Base-by-base conservation (phyloP, 2,329 filamentous ascomycete genomes). In the Diaporthe ampelina region DNA sequence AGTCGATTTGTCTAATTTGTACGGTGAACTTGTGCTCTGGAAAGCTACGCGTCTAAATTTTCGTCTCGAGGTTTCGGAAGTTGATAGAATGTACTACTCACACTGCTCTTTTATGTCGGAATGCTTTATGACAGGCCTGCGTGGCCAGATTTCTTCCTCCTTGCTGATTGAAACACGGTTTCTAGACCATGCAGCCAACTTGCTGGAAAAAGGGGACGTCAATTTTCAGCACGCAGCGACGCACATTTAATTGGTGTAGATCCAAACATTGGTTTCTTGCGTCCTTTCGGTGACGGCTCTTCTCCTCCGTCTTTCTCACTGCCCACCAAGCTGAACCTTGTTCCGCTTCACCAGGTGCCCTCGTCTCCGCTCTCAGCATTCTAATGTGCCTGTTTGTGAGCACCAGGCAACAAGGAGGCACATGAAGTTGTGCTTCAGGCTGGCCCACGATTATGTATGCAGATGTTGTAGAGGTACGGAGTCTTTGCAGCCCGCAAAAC, bases 1-100 rank as follows among this genome's bases (percentile, higher is more conserved):
- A 10, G 19, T 43, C 37, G 54, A 40, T 45, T n/a, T 11, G 19
- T 63, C 40, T 37, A 35, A 26, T 58, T 37, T 56, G 58, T 43
- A 24, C 19, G 50, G 40, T 19, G 26, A 50, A 9, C 37, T 8
- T 57, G 48, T 48, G n/a, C 24, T 45, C 40, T 21, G 48, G 59
- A 63, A 50, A 24, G 32, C 35, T 13, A 29, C 17, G 32, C 32
- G 26, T 37, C 21, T 11, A 29, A 4, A 13, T 1, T 65, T 45
- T 58, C n/a, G 35, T 40, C 24, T 67, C 15, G 40, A 56, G 24
- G 24, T 10, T 29, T 50, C 21, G 11, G 19, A 43, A 17, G 35
- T 40, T 35, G 26, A 59, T 70, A 58, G 63, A 69, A 24, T 70
- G 72, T 73, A 70, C 32, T 61, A 72, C 45, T 48, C 58, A n/a